Base-by-base conservation (phyloP, 1,284 basidiomycete genomes). In the Ganoderma sp. region DNA sequence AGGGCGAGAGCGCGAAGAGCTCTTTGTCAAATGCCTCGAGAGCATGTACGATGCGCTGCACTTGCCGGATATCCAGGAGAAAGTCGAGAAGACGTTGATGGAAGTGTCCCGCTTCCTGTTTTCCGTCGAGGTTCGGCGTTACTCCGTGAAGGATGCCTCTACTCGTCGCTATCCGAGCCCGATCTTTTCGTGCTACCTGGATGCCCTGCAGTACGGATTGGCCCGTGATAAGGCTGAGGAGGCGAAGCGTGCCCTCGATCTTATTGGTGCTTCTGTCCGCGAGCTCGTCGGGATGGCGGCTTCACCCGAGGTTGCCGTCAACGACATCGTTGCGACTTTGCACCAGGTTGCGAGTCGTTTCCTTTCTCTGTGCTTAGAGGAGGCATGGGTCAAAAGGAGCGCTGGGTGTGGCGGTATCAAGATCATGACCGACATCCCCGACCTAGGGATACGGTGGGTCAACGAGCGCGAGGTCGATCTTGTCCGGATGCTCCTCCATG, bases 391-490 rank as follows among this genome's bases (percentile, higher is more conserved):
- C 5, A 86, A 89, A 65, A 97, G 97, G 80, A 90, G 90, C 75
- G 96, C 96, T 7, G 96, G 96, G 14, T 96, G 93, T 72, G 84
- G 82, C 60, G 96, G 95, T 3, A 91, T 98, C 76, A 88, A 87
- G 73, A 88, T 96, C 67, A 87, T 98, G 80, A 88, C 91, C 0
- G 81, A 84, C 65, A 88, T 90, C 17, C 87, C 91, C 1, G 87
- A 91, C 28, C 81, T 98, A 34, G 92, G 90, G 32, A 82, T 88
- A 52, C 89, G 88, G 73, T 98, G 96, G 94, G 86, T 97, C 61
- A 86, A 88, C 69, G 95, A 98, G 67, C 91, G 96, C 60, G 94
- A 98, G 78, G 87, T 95, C 57, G 97, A 99, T 75, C 90, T 98
- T 71, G 89, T 97, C 63, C 91, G 97, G 58, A 96, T 94, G 5